Percentiles rank a stretch among this genome's conserved stretches.
phyloP scores from a whole-genome alignment of 768 basidiomycete genomes.

The Aureoboletus auriporus region DNA sequence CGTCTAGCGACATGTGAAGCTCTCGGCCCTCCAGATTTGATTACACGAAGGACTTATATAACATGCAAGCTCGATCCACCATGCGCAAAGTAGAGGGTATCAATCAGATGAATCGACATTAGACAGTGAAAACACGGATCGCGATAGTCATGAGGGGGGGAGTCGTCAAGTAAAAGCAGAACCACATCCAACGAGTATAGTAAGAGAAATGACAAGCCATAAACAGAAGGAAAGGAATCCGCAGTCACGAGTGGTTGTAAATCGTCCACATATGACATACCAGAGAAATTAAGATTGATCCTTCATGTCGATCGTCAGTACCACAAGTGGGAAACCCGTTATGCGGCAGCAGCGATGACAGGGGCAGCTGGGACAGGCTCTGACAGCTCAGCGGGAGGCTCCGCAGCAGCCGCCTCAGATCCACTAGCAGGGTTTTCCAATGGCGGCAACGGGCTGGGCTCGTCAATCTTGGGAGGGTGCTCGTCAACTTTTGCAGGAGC shows the following conservation, averaged over 20 bases:
- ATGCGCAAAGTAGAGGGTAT: slow-evolving; percentile 40
- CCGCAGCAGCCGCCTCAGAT: slow-evolving; percentile 31
- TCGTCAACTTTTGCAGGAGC: slow-evolving; percentile 83
- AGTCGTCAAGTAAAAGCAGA: slow-evolving; percentile 54
- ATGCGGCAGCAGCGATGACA: slow-evolving; percentile 79
- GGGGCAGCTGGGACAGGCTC: slow-evolving; percentile 44
- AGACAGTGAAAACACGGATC: slow-evolving; percentile 57
- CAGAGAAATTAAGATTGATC: slow-evolving; percentile 30
- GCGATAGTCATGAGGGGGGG: slow-evolving; percentile 56
- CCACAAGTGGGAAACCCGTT: slow-evolving; percentile 23
- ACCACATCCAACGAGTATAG: slow-evolving; percentile 59
- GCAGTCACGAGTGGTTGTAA: slow-evolving; percentile 35
- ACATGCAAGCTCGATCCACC: slow-evolving; percentile 33
- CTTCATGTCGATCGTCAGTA: slow-evolving; percentile 45
- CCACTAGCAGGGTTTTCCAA: slow-evolving; percentile 71
- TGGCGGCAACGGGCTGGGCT: slow-evolving; percentile 77
- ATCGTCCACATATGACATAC: slow-evolving; percentile 37
- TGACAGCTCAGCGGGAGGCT: slow-evolving; percentile 34
- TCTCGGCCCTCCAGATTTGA: slow-evolving; percentile 17
- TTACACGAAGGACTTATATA: slow-evolving; percentile 32
- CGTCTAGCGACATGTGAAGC: neutral
- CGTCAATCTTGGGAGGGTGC: slow-evolving; percentile 84
- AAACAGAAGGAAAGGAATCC: slow-evolving; percentile 32
- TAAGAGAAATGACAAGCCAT: slow-evolving; percentile 34
- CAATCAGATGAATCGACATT: slow-evolving; percentile 66